phyloP scores from a whole-genome alignment of 1,284 basidiomycete genomes.

The Naganishia albida region DNA sequence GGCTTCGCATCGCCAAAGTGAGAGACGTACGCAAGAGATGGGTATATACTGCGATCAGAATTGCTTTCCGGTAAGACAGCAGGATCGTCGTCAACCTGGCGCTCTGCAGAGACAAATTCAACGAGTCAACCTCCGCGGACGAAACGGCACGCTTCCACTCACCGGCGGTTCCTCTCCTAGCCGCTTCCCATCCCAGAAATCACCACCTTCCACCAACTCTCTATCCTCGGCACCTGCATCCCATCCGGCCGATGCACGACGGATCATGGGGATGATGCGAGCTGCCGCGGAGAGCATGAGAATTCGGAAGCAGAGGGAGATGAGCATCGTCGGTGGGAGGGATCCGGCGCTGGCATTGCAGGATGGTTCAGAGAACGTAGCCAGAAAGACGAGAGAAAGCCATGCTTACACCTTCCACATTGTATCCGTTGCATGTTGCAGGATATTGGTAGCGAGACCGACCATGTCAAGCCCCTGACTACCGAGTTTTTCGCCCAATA shows the following conservation, averaged over 20 bases:
- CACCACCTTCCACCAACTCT: constrained; percentile 34
- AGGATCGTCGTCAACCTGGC: constrained; percentile 53
- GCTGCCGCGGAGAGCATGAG: constrained; percentile 82
- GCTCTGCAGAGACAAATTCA: constrained; percentile 38
- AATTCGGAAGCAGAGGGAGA: constrained; percentile 79
- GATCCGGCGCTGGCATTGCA: constrained; percentile 36
- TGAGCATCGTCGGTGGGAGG: constrained; percentile 57
- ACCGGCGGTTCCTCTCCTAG: constrained; percentile 51
- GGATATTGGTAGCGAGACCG: constrained; percentile 29
- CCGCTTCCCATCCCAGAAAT: constrained; percentile 51
- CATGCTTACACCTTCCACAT: constrained; percentile 35
- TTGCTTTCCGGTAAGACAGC: constrained; percentile 51
- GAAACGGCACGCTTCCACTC: constrained; percentile 31
- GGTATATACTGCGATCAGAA: constrained; percentile 55
- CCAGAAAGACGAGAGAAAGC: background rate
- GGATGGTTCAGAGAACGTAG: background rate
- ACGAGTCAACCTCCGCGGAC: background rate
- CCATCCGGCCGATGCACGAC: constrained; percentile 56
- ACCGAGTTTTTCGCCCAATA: background rate
- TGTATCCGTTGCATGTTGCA: constrained; percentile 29
- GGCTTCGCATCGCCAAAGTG: background rate
- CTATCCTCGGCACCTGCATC: constrained; percentile 37
- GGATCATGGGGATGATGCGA: constrained; percentile 70
- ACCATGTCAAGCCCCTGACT: constrained; percentile 28
- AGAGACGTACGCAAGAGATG: constrained; percentile 50